A percentile compares a stretch with the other conserved stretches of the same genome.
Conservation (phyloP, 2,329 filamentous ascomycete species). For the Neofusicoccum cordaticola region DNA sequence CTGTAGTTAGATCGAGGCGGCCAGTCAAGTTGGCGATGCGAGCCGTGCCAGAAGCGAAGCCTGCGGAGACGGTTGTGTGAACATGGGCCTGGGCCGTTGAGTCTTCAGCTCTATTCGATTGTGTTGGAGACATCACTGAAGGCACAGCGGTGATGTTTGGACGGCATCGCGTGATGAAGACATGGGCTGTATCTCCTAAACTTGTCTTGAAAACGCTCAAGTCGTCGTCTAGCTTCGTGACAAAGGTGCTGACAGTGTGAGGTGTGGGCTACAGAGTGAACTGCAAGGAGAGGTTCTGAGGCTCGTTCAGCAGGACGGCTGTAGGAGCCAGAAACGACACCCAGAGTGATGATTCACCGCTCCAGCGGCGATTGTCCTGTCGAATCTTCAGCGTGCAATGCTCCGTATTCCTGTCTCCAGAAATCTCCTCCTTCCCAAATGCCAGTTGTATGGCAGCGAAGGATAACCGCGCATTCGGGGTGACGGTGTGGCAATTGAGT, state of each 20-base stretch:
- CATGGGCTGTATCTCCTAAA: slow-evolving; percentile 17
- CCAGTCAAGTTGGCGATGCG: not conserved
- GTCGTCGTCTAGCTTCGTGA: not conserved
- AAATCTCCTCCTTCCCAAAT: slow-evolving; percentile 18
- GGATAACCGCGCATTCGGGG: slow-evolving; percentile 12
- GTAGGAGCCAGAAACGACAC: slow-evolving; percentile 21
- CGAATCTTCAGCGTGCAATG: slow-evolving; percentile 17
- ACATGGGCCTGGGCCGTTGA: not conserved
- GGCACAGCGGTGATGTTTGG: not conserved
- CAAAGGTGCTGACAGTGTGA: not conserved
- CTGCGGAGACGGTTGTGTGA: not conserved
- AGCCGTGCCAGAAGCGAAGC: not conserved
- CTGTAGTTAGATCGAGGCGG: not conserved
- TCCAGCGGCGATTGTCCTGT: slow-evolving; percentile 19
- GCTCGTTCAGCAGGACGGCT: not conserved
- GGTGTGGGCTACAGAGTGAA: slow-evolving; percentile 18
- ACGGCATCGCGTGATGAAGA: slow-evolving; percentile 27
- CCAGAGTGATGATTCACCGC: slow-evolving; percentile 18
- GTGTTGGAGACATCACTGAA: not conserved
- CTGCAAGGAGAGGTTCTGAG: not conserved
- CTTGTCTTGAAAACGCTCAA: slow-evolving; percentile 17
- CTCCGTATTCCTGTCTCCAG: slow-evolving; percentile 18
- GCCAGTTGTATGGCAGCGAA: slow-evolving; percentile 21
- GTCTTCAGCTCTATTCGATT: not conserved
- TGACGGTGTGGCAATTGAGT: slow-evolving; percentile 17